Percentiles rank a stretch among this genome's conserved stretches.
Evolutionary conservation across 371 early-diverging fungal genomes (phyloP).

Genomic region (Capniomyces stellatus): DNA sequence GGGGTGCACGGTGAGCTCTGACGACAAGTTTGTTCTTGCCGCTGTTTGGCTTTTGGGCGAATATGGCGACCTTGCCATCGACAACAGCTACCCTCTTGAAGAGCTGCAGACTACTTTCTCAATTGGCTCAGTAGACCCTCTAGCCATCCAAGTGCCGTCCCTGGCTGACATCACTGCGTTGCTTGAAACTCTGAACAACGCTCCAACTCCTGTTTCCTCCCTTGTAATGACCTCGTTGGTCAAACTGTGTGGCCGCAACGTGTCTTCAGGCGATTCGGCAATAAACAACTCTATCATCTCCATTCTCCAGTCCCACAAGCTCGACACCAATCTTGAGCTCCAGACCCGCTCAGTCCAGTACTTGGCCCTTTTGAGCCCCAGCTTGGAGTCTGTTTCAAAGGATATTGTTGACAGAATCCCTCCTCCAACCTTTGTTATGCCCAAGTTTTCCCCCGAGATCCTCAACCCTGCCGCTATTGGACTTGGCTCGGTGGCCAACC

Average conservation of each 20-base stretch:
- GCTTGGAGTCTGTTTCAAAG: slow-evolving; percentile 48
- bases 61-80: slow-evolving; percentile 72
- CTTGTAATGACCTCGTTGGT: slow-evolving; percentile 71
- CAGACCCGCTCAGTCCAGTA: slow-evolving; percentile 90
- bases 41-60: slow-evolving; percentile 92
- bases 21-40: slow-evolving; percentile 81
- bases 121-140: neutral
- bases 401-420: slow-evolving; percentile 91
- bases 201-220: slow-evolving; percentile 56
- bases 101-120: neutral
- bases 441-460: slow-evolving; percentile 30
- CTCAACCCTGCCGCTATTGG: slow-evolving; percentile 25
- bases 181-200: slow-evolving; percentile 49
- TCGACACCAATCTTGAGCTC: slow-evolving; percentile 69
- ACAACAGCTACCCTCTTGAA: neutral
- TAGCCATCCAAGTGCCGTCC: slow-evolving; percentile 11
- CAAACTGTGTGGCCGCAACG: slow-evolving; percentile 71
- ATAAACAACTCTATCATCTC: slow-evolving; percentile 26
- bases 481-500: slow-evolving; percentile 16
- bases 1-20: slow-evolving; percentile 9
- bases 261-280: slow-evolving; percentile 25
- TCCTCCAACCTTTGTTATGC: slow-evolving; percentile 50
- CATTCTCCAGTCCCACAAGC: slow-evolving; percentile 38
- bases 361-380: slow-evolving; percentile 44
- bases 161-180: slow-evolving; percentile 45